Evolutionary conservation across 768 basidiomycete species (phyloP), one percentile per base, ranked within the genome.

Genomic region (Auricularia auricula-judae): DNA sequence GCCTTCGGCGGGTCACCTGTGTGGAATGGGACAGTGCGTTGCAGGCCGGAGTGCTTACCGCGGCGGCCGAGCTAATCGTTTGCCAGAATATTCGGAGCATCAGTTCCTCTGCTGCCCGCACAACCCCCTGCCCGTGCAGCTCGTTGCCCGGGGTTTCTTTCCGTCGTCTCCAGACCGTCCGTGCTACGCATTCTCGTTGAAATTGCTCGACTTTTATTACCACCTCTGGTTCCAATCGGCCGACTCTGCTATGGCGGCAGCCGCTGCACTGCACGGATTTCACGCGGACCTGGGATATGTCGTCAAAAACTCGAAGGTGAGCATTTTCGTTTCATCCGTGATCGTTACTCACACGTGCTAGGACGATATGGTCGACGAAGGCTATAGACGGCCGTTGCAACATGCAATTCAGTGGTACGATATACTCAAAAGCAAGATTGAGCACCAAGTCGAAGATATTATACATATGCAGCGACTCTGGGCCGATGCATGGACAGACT

Each of bases 201-300:
- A 75, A 3, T 66, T 78, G 1, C 64, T 78, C 0, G 65, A 73
- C 1, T 76, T 77, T 62, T 77, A 76, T 62, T 63, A 53, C 0
- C 69, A 72, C 1, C 64, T 78, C 0, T 79, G 78, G 47, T 72
- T 78, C 62, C 66, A 70, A 0, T 76, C 77, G 0, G 78, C 76
- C 18, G 72, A 79, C 63, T 76, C 76, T 3, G 67, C 77, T 44
- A 70, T 72, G 53, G 74, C 69, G 0, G 47, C 74, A 36, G 67
- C 75, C 0, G 44, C 56, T 16, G 72, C 74, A 0, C 66, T 78
- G 1, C 71, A 70, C 23, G 69, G 66, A 0, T 73, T 74, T 58
- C 78, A 79, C 53, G 63, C 39, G 4, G 56, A 67, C 12, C 67
- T 72, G 1, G 74, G 74, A 1, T 76, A 69, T 54, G 34, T 47